Conservation (phyloP, 2,329 filamentous ascomycete species). For the Mariannaea elegans region DNA sequence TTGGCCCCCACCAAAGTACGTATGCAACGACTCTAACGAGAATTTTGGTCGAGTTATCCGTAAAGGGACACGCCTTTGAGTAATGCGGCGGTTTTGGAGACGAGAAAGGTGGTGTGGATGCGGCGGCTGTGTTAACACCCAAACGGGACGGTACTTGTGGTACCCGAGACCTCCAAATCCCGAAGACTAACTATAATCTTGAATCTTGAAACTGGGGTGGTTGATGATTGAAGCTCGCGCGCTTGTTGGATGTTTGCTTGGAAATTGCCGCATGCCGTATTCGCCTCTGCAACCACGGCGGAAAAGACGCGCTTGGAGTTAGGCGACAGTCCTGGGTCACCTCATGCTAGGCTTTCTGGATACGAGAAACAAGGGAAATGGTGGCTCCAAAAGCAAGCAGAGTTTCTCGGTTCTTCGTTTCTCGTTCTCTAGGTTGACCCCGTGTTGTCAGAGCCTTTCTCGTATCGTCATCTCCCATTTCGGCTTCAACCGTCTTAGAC, state of each 20-base stretch:
- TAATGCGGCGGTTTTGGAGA: not conserved
- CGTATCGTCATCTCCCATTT: constrained; percentile 29
- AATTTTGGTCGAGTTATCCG: constrained; percentile 4
- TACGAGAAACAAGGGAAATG: constrained; percentile 8
- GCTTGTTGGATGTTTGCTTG: not conserved
- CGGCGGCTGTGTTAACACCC: constrained; percentile 6
- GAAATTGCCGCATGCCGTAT: constrained; percentile 5
- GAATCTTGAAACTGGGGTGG: constrained; percentile 6
- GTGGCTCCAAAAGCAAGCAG: constrained; percentile 2
- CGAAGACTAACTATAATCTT: not conserved
- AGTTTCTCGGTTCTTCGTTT: constrained; percentile 14
- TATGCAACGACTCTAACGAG: constrained; percentile 18
- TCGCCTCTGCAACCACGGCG: constrained; percentile 3
- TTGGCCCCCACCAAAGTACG: constrained; percentile 27
- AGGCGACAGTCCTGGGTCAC: constrained; percentile 7
- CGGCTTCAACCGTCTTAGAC: constrained; percentile 10
- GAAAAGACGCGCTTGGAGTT: constrained; percentile 6
- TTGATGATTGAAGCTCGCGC: not conserved
- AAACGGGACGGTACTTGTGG: constrained; percentile 5
- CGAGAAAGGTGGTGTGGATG: not conserved
- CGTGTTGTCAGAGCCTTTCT: constrained; percentile 13
- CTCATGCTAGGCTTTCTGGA: constrained; percentile 6
- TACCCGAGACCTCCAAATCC: constrained; percentile 5
- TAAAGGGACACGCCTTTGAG: not conserved
- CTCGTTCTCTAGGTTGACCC: constrained; percentile 13